phyloP scores from a whole-genome alignment of 148 eudicot species.

The Diospyros lotus region DNA sequence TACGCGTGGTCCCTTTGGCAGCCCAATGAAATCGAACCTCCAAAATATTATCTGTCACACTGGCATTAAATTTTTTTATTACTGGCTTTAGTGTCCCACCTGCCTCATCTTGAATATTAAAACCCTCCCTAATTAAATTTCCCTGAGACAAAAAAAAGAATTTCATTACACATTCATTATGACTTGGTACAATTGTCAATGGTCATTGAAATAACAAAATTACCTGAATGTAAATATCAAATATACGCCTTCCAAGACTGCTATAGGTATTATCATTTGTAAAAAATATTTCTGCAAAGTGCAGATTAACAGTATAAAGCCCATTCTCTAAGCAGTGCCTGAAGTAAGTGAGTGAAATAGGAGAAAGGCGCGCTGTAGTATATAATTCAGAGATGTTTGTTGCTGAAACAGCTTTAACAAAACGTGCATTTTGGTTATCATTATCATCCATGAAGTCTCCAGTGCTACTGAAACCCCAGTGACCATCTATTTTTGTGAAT shows the following conservation, averaged over 20 bases:
- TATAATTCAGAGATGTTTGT: slow-evolving; percentile 31
- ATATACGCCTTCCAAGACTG: slow-evolving; percentile 65
- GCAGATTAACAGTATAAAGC: slow-evolving; percentile 53
- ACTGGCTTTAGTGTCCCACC: slow-evolving; percentile 34
- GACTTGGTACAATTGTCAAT: too few relatives aligned
- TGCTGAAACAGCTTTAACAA: not conserved
- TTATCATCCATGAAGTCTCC: slow-evolving; percentile 35
- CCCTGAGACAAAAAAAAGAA: slow-evolving; percentile 37
- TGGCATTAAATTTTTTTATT: slow-evolving; percentile 8
- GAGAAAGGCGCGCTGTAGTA: slow-evolving; percentile 50
- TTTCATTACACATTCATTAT: not conserved
- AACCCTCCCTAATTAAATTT: slow-evolving; percentile 34
- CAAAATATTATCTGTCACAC: slow-evolving; percentile 36
- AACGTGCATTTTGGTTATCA: not conserved
- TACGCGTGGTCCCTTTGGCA: slow-evolving; percentile 58
- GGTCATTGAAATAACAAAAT: not conserved
- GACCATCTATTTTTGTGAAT: slow-evolving; percentile 13
- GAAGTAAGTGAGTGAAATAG: slow-evolving; percentile 63
- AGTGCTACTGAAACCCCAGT: slow-evolving; percentile 66
- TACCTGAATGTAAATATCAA: slow-evolving; percentile 76
- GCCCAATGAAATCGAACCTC: slow-evolving; percentile 54
- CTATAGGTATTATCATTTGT: slow-evolving; percentile 30
- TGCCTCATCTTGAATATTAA: slow-evolving; percentile 46
- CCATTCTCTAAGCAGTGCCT: slow-evolving; percentile 67
- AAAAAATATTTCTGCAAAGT: slow-evolving; percentile 58